Conservation (phyloP, 345 rosid genomes). For the Kernera saxatilis region DNA sequence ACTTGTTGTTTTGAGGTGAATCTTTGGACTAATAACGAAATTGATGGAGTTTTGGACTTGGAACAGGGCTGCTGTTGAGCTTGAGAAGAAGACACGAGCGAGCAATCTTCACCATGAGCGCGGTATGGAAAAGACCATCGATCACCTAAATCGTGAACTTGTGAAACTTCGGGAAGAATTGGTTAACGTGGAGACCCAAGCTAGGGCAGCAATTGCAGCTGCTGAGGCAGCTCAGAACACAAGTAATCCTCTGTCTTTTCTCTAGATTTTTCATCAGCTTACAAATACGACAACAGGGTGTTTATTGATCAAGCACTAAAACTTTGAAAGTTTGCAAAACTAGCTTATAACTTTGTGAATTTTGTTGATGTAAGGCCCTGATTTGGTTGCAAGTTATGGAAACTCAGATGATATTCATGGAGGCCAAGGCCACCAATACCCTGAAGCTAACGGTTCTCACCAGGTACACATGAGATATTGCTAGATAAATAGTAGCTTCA, state of each 20-base stretch:
- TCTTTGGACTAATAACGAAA: background rate
- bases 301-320: background rate
- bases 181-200: slow-evolving; percentile 45
- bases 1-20: background rate
- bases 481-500: background rate
- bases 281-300: background rate
- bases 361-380: slow-evolving; percentile 32
- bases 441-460: slow-evolving; percentile 39
- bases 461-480: slow-evolving; percentile 36
- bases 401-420: slow-evolving; percentile 36
- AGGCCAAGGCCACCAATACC: slow-evolving; percentile 24
- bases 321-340: background rate
- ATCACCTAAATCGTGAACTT: slow-evolving; percentile 42
- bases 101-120: slow-evolving; percentile 59
- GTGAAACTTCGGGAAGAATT: slow-evolving; percentile 46
- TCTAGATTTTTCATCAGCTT: background rate
- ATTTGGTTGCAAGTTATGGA: slow-evolving; percentile 41
- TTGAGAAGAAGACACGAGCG: slow-evolving; percentile 63
- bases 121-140: slow-evolving; percentile 56
- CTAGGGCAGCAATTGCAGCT: slow-evolving; percentile 33
- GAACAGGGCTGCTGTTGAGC: slow-evolving; percentile 62
- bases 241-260: slow-evolving; percentile 25
- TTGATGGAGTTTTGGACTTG: background rate
- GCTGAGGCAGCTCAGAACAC: slow-evolving; percentile 36
- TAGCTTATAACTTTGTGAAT: background rate